Evolutionary conservation across 176 grass and related monocot genomes (phyloP).

Genomic region (Typha latifolia): DNA sequence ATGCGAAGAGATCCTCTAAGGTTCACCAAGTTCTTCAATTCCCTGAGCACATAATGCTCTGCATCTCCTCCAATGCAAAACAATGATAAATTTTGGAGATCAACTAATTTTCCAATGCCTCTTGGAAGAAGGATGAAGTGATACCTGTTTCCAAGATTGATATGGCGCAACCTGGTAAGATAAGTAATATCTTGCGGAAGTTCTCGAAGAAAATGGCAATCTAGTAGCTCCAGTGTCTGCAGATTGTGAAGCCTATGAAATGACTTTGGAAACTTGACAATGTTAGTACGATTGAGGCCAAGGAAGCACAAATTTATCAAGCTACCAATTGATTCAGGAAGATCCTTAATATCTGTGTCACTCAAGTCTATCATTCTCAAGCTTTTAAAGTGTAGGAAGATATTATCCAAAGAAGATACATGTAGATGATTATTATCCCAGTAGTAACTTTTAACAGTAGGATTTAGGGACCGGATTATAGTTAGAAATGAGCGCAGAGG

Average conservation of each 20-base stretch:
- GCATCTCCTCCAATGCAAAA: background rate
- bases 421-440: background rate
- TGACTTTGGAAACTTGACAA: slow-evolving; percentile 2
- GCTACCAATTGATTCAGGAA: slow-evolving; percentile 16
- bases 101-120: slow-evolving; percentile 6
- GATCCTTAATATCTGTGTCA: background rate
- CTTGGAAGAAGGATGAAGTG: background rate
- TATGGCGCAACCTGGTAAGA: slow-evolving; percentile 18
- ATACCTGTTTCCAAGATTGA: slow-evolving; percentile 1
- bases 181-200: slow-evolving; percentile 6
- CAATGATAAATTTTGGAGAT: slow-evolving; percentile 5
- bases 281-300: slow-evolving; percentile 1
- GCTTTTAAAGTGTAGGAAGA: slow-evolving; percentile 1
- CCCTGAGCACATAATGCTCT: background rate
- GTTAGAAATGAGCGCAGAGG: too few relatives aligned
- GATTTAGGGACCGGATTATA: background rate
- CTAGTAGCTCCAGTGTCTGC: slow-evolving; percentile 1
- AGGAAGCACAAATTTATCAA: slow-evolving; percentile 9
- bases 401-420: background rate
- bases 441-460: background rate
- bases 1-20: slow-evolving; percentile 3
- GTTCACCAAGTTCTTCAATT: background rate
- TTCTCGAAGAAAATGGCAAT: background rate
- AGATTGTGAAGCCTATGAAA: slow-evolving; percentile 12
- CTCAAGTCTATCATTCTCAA: slow-evolving; percentile 15